A percentile compares a stretch with the other conserved stretches of the same genome.
Evolutionary conservation across 257 asterid species (phyloP).

Genomic region (Capsicum baccatum): DNA sequence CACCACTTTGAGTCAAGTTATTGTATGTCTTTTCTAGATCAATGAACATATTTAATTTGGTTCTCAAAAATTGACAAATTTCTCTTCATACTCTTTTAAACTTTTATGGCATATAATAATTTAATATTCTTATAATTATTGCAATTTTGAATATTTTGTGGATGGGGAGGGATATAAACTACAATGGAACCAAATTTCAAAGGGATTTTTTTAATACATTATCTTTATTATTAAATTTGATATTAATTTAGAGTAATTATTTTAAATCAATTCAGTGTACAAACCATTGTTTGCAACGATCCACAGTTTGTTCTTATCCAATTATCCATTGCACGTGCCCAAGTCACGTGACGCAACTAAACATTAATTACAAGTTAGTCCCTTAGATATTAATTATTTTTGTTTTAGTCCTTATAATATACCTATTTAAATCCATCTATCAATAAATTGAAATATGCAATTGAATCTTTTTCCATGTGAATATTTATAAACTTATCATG

Average conservation of each 20-base stretch:
- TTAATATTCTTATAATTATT: no score
- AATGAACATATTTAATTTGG: no score
- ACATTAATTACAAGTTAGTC: not conserved
- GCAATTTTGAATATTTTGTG: no score
- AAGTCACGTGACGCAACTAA: slow-evolving; percentile 32
- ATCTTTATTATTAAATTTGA: not conserved
- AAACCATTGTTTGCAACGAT: not conserved
- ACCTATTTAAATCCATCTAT: not conserved
- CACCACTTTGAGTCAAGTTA: no score
- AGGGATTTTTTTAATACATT: not conserved
- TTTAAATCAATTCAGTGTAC: not conserved
- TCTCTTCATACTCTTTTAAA: no score
- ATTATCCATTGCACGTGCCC: not conserved
- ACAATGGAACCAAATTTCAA: not conserved
- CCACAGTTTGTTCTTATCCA: slow-evolving; percentile 45
- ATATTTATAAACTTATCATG: not conserved
- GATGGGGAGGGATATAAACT: no score
- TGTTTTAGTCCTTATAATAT: not conserved
- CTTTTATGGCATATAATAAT: no score
- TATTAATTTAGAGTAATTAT: not conserved
- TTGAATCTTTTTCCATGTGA: not conserved
- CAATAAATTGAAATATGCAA: not conserved
- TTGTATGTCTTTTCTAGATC: no score
- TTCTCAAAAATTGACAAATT: no score
- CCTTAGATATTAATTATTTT: not conserved